A percentile compares a stretch with the other conserved stretches of the same genome.
Evolutionary conservation across 345 rosid species (phyloP).

Genomic region (Arabis alpina): DNA sequence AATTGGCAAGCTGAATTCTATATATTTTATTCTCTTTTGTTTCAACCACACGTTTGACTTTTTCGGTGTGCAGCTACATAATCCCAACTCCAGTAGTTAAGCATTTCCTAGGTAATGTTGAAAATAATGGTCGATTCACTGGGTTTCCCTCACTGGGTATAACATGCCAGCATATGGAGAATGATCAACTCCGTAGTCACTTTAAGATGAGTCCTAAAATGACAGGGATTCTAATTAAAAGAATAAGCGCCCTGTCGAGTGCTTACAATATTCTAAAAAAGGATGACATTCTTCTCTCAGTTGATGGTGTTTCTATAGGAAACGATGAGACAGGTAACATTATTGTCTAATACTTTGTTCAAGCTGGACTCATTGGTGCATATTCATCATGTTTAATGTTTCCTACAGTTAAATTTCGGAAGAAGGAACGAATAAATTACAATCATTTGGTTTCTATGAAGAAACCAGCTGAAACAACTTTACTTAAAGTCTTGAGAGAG

Average conservation of each 20-base stretch:
- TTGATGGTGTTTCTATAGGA: constrained; percentile 72
- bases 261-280: constrained; percentile 53
- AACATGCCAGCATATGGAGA: constrained; percentile 65
- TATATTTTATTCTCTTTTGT: too few relatives aligned
- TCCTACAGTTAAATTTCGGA: constrained; percentile 62
- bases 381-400: not conserved
- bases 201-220: constrained; percentile 57
- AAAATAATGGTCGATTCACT: constrained; percentile 46
- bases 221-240: constrained; percentile 72
- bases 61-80: constrained; percentile 44
- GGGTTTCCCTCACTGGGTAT: constrained; percentile 74
- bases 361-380: not conserved
- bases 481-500: constrained; percentile 59
- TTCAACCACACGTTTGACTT: not conserved
- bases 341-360: not conserved
- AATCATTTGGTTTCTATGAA: constrained; percentile 80
- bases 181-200: constrained; percentile 57
- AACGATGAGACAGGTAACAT: constrained; percentile 70
- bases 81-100: constrained; percentile 27
- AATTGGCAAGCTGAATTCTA: not conserved
- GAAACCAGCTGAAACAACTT: constrained; percentile 64
- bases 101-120: not conserved
- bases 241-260: constrained; percentile 64
- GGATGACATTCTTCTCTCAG: constrained; percentile 66
- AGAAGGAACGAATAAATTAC: constrained; percentile 65